Evolutionary conservation across 2,329 filamentous ascomycete species (phyloP), one percentile per base, ranked within the genome.

Genomic region (Hawksworthiomyces lignivorus): DNA sequence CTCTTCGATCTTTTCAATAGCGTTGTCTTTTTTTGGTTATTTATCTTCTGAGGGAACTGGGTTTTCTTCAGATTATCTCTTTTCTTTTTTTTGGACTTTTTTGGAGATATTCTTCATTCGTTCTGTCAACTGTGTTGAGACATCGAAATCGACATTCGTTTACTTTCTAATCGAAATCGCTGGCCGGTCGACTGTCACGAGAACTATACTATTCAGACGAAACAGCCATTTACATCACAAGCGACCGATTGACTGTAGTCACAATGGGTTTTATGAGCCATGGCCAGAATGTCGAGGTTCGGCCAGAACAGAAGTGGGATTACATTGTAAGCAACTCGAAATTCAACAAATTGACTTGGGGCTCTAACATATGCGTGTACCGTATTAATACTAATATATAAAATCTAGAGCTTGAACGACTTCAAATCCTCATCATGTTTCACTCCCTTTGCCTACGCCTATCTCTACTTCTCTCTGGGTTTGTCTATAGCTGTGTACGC

Each of bases 251-350:
- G n/a, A n/a, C n/a, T n/a, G n/a, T n/a, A n/a, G n/a, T 35, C 59
- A 74, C 56, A 37, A 87, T 88, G 84, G 72, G 75, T 52, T 84
- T 80, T 57, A 69, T 76, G 52, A 74, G 77, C 49, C 75, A 79
- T 52, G 65, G 73, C 39, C 69, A 69, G 44, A 60, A 69, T 57
- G 73, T 70, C 51, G 72, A 82, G 49, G 74, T 90, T 48, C 73
- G 77, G 49, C 80, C 85, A 46, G 90, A 96, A 63, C 87, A 92
- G 67, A 84, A 88, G 71, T 97, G 90, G 90, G 86, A 89, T 56
- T 94, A 89, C 60, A 89, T 97, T 59, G 84, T 87, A 67, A 58
- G 82, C 46, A 5, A 12, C 24, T 26, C 12, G 24, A 26, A 8
- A 12, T 8, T 26, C 12, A 12, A 26, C n/a, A n/a, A n/a, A n/a